These are phyloP conservation scores for Globisporangium solare DNA, from an alignment of 352 stramenopile species.

Conservation along the genomic window DNA sequence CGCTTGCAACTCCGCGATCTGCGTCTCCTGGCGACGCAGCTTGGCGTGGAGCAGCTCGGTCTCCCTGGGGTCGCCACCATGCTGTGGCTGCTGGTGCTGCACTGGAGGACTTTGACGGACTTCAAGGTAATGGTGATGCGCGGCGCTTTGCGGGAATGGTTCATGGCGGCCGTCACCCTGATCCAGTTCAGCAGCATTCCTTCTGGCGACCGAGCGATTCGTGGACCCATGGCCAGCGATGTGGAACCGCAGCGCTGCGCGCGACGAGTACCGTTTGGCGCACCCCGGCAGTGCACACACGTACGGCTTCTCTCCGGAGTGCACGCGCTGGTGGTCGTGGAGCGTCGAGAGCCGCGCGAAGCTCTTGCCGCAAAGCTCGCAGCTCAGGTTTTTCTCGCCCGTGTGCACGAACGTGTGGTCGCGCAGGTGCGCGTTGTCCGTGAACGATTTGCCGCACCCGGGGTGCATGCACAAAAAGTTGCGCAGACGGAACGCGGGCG, in stretches of 20 bases:
- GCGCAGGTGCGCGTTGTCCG: conserved; percentile 59
- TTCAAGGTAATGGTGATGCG: neutral
- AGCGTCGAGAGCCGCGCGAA: conserved; percentile 56
- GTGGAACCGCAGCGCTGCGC: conserved; percentile 59
- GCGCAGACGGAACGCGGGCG: conserved; percentile 39
- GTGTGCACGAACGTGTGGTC: conserved; percentile 75
- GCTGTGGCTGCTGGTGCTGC: neutral
- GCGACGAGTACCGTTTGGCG: conserved; percentile 40
- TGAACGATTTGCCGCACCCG: conserved; percentile 64
- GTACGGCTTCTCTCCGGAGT: conserved; percentile 74
- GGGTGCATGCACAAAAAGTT: conserved; percentile 71
- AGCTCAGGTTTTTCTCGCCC: conserved; percentile 57
- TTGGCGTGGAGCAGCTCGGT: conserved; percentile 23
- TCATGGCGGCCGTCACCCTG: too few relatives aligned
- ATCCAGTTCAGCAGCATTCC: neutral
- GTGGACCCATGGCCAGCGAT: conserved; percentile 24
- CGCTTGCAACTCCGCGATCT: conserved; percentile 38
- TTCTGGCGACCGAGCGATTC: neutral
- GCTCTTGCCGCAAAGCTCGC: conserved; percentile 35
- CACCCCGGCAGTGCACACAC: conserved; percentile 25
- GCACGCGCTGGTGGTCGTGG: conserved; percentile 60
- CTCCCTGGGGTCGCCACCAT: neutral
- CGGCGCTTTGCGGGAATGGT: neutral
- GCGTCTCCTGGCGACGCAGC: conserved; percentile 36
- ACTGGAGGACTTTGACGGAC: neutral